Base-by-base conservation (phyloP, 1,284 basidiomycete species). In the Boletus calvinii region DNA sequence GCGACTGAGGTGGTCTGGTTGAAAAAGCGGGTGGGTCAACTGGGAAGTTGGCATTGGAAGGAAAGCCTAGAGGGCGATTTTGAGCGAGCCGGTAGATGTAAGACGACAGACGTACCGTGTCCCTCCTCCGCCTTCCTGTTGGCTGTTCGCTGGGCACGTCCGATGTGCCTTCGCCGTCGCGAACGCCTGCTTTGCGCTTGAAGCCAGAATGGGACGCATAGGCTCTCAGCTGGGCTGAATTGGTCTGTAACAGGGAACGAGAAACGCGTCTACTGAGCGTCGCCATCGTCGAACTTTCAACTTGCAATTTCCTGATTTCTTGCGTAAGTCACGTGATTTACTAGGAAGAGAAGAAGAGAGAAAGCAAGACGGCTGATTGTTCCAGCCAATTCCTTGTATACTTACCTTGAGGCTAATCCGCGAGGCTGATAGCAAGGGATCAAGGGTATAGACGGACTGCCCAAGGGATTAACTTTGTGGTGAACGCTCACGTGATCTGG, bases 1-100 rank as follows among this genome's bases (percentile, higher is more conserved):
- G 11, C 72, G 17, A 75, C 81, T 15, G 74, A 75, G 57, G 79
- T 83, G 15, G 78, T 70, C 60, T 72, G 53, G 81, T 82, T 1
- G 79, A 87, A 43, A 76, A 84, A 32, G 77, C 78, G 37, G 75
- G 77, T 52, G 74, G 76, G 22, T 87, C 83, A 11, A 60, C 82
- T 39, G 72, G 70, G 29, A 57, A 13, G 56, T 40, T 6, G 68
- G 53, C 66, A 67, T 64, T 5, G 66, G 66, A 40, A 68, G 63
- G 32, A 67, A 67, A 12, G 69, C 66, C 66, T 67, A 15, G 11
- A 26, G 15, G 31, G 30, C 0, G 5, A 34, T 13, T 10, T 46
- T 65, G 29, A 50, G 44, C 4, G 20, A 36, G 31, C 43, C 13
- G 26, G 18, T 22, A 26, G 41, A 15, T 3, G 6, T n/a, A 15